phyloP scores from a whole-genome alignment of 2,329 filamentous ascomycete genomes.

The Claviceps citrina region DNA sequence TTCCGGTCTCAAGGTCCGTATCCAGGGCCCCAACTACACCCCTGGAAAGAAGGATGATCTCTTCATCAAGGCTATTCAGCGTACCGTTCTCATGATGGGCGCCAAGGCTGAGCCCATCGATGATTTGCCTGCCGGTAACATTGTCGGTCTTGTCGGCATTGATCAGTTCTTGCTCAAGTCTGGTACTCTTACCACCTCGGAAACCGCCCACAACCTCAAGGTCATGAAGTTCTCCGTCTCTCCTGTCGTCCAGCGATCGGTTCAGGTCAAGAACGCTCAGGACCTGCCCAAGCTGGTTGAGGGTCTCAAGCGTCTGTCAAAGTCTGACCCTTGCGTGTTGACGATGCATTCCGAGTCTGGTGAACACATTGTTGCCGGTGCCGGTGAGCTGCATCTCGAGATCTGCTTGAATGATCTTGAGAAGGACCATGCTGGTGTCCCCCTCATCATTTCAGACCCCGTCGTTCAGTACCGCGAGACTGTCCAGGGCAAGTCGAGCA shows the following conservation, averaged over 20 bases:
- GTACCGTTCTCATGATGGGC: constrained; percentile 99
- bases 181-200: constrained; percentile 93
- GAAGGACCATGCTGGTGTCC: constrained; percentile 97
- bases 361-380: constrained; percentile 98
- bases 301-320: constrained; percentile 99
- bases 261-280: constrained; percentile 99
- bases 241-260: constrained; percentile 93
- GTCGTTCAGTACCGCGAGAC: constrained; percentile 99
- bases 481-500: constrained; percentile 69
- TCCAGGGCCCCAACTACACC: constrained; percentile 97
- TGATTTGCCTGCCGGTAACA: constrained; percentile 98
- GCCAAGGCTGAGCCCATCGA: constrained; percentile 98
- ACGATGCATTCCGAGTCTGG: constrained; percentile 79
- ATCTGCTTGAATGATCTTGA: constrained; percentile 99
- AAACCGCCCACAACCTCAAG: constrained; percentile 99
- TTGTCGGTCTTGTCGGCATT: constrained; percentile 96
- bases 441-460: constrained; percentile 92
- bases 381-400: constrained; percentile 97
- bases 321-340: constrained; percentile 97
- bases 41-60: constrained; percentile 98
- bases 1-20: constrained; percentile 98
- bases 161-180: constrained; percentile 99
- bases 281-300: constrained; percentile 99
- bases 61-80: constrained; percentile 98
- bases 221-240: constrained; percentile 99